phyloP scores from a whole-genome alignment of 169 alveolate genomes.

The Sarcocystis neurona region DNA sequence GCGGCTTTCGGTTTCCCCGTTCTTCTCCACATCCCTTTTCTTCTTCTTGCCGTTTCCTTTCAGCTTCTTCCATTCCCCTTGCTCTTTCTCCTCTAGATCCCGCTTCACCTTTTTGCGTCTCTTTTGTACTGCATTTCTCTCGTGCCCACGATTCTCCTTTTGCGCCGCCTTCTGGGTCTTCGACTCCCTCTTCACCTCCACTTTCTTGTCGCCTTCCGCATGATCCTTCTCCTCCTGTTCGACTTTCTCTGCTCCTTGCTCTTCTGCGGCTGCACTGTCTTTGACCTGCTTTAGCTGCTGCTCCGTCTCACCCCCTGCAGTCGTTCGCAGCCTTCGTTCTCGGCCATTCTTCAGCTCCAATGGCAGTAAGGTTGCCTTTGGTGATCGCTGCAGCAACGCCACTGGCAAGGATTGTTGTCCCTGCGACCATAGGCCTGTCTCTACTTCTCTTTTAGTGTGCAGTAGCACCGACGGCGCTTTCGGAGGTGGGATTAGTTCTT shows the following conservation, averaged over 20 bases:
- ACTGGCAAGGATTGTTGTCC: too few species aligned
- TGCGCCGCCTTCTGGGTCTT: neutral
- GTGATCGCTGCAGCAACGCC: too few species aligned
- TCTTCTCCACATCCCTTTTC: neutral
- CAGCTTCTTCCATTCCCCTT: neutral
- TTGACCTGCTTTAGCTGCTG: too few species aligned
- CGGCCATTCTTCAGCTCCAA: too few species aligned
- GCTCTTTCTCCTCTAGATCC: neutral
- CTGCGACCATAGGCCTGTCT: too few species aligned
- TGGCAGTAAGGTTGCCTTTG: too few species aligned
- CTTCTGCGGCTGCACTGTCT: too few species aligned
- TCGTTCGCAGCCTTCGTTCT: too few species aligned
- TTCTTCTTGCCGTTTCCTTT: neutral
- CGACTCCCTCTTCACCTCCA: neutral
- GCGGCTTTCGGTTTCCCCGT: neutral
- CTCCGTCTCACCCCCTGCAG: too few species aligned
- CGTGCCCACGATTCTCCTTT: neutral
- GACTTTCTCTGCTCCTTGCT: neutral
- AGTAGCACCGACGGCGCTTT: too few species aligned
- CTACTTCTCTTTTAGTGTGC: too few species aligned
- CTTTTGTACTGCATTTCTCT: neutral
- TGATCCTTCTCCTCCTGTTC: neutral
- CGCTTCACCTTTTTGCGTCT: neutral
- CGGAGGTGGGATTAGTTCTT: too few species aligned
- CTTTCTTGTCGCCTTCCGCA: neutral